phyloP scores from a whole-genome alignment of 2,329 filamentous ascomycete species.

The Podosphaera xanthii region DNA sequence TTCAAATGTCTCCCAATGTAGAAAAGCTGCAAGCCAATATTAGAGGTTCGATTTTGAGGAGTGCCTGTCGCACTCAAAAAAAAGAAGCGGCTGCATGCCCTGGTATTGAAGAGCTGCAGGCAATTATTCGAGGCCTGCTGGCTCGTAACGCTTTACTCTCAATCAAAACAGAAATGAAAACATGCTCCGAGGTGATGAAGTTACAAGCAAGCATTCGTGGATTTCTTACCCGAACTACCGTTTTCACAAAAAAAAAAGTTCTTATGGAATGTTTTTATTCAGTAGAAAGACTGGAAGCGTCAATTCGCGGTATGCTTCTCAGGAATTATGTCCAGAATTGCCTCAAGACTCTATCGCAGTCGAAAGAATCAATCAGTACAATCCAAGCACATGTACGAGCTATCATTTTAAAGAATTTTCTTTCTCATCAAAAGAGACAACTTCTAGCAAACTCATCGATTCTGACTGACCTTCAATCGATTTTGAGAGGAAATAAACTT shows the following conservation, averaged over 20 bases:
- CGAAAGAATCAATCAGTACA: conserved; percentile 26
- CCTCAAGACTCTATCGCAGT: conserved; percentile 26
- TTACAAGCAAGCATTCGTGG: conserved; percentile 46
- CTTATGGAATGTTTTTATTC: conserved; percentile 28
- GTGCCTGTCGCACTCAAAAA: background rate
- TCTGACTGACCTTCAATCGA: conserved; percentile 25
- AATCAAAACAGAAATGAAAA: conserved; percentile 36
- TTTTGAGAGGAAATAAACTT: conserved; percentile 22
- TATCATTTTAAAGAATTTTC: conserved; percentile 31
- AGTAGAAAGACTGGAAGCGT: conserved; percentile 25
- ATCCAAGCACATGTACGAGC: conserved; percentile 47
- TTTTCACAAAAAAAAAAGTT: conserved; percentile 31
- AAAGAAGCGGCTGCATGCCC: background rate
- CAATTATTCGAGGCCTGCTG: conserved; percentile 52
- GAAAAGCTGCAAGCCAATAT: conserved; percentile 40
- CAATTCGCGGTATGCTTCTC: conserved; percentile 20
- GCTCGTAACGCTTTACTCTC: conserved; percentile 38
- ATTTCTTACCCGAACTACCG: conserved; percentile 35
- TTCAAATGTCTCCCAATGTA: conserved; percentile 28
- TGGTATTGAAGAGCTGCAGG: conserved; percentile 33
- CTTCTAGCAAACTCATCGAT: conserved; percentile 26
- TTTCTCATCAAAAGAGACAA: conserved; percentile 26
- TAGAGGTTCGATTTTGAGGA: conserved; percentile 24
- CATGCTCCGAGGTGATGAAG: conserved; percentile 34
- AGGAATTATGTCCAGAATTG: conserved; percentile 31